Evolutionary conservation across 179 eudicot species (phyloP).

Genomic region (Silene vulgaris): DNA sequence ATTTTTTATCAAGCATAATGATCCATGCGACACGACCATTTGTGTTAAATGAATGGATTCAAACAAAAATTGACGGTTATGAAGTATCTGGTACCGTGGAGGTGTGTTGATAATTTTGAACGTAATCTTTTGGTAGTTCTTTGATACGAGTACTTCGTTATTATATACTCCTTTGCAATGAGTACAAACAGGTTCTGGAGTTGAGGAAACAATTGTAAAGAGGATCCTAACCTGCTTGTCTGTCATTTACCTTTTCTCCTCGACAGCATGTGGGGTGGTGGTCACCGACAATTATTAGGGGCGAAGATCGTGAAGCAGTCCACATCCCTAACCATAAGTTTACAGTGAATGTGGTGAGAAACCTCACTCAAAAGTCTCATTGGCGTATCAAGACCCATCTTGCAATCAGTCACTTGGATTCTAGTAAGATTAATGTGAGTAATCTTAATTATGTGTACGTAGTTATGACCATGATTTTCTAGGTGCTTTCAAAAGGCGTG

Average conservation of each 20-base stretch:
- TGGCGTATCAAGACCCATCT: constrained; percentile 96
- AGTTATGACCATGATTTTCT: constrained; percentile 1
- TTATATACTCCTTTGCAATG: not conserved
- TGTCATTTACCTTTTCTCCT: constrained; percentile 9
- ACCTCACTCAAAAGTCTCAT: constrained; percentile 84
- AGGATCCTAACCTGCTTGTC: not conserved
- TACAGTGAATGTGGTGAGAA: constrained; percentile 86
- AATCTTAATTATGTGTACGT: constrained; percentile 10
- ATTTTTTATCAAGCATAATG: constrained; percentile 89
- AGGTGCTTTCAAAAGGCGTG: not conserved
- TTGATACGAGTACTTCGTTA: not conserved
- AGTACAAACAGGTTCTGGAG: not conserved
- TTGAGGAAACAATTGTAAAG: not conserved
- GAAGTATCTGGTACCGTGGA: constrained; percentile 96
- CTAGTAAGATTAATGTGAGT: constrained; percentile 75
- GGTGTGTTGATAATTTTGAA: constrained; percentile 38
- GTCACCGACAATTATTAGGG: constrained; percentile 93
- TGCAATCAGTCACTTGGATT: constrained; percentile 87
- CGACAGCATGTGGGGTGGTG: constrained; percentile 96
- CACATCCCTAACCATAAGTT: constrained; percentile 95
- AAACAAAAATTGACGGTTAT: constrained; percentile 83
- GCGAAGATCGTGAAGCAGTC: constrained; percentile 94
- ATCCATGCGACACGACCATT: constrained; percentile 96
- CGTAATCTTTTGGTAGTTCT: not conserved
- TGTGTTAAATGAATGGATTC: constrained; percentile 80